Evolutionary conservation across 176 grass and related monocot species (phyloP).

Genomic region (Eleusine coracana): DNA sequence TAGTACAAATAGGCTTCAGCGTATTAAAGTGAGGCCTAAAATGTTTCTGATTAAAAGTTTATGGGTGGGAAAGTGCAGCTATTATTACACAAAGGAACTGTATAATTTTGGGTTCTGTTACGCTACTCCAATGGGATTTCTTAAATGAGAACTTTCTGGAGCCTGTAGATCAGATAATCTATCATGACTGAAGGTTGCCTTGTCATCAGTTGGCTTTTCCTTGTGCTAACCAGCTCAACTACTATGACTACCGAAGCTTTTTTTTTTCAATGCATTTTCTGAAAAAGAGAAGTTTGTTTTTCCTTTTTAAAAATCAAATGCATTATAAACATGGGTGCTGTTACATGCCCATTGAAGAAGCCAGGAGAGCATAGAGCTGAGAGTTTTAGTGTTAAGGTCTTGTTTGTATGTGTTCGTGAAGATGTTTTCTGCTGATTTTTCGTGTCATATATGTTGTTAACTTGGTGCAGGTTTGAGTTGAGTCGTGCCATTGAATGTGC

Average conservation of each 20-base stretch:
- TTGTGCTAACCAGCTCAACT: background rate
- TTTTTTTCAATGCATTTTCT: background rate
- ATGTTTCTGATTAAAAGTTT: background rate
- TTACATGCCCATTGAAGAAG: background rate
- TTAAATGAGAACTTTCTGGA: background rate
- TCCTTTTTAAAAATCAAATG: too few species aligned
- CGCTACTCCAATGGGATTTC: background rate
- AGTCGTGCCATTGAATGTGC: conserved; percentile 5
- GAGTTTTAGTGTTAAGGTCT: background rate
- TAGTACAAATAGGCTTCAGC: conserved; percentile 1
- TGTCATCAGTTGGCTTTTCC: background rate
- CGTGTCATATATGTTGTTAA: background rate
- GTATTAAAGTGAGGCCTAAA: background rate
- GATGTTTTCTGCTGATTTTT: background rate
- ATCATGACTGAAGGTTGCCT: background rate
- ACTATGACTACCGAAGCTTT: background rate
- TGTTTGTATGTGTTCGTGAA: background rate
- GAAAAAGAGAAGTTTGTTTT: too few species aligned
- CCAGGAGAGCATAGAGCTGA: background rate
- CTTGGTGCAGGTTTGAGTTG: conserved; percentile 9
- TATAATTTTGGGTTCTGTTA: background rate
- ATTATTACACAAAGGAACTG: background rate
- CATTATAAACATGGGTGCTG: background rate
- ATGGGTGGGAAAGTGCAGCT: background rate
- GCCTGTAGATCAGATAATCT: background rate